Conservation (phyloP, 169 alveolate genomes). For the Cryptosporidium tyzzeri region DNA sequence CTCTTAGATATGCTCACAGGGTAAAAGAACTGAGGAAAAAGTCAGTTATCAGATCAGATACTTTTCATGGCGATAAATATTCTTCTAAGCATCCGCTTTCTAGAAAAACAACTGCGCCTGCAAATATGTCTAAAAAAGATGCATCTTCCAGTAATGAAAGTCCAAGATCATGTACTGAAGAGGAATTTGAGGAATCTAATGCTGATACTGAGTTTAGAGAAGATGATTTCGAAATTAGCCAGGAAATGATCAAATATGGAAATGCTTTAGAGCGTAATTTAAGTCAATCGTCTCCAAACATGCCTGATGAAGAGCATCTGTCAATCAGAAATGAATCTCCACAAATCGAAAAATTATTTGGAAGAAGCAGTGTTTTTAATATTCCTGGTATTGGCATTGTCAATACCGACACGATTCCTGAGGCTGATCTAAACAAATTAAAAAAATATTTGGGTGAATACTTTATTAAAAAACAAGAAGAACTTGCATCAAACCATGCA, state of each 20-base stretch:
- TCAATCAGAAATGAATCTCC: slow-evolving; percentile 9
- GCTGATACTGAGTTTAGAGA: slow-evolving; percentile 42
- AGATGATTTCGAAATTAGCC: slow-evolving; percentile 34
- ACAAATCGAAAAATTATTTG: slow-evolving; percentile 44
- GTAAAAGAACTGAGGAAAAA: slow-evolving; percentile 93
- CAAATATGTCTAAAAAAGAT: slow-evolving; percentile 38
- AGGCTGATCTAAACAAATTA: slow-evolving; percentile 25
- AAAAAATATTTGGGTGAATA: slow-evolving; percentile 58
- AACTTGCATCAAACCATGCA: slow-evolving; percentile 66
- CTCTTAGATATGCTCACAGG: slow-evolving; percentile 97
- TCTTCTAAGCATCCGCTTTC: background rate
- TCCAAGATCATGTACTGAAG: slow-evolving; percentile 59
- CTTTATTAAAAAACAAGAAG: slow-evolving; percentile 55
- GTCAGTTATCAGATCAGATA: slow-evolving; percentile 74
- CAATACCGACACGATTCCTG: slow-evolving; percentile 37
- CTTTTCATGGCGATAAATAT: slow-evolving; percentile 60
- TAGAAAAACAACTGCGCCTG: slow-evolving; percentile 60
- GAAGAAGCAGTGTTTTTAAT: slow-evolving; percentile 49
- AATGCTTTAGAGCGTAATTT: background rate
- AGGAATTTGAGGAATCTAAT: slow-evolving; percentile 58
- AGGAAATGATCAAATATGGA: background rate
- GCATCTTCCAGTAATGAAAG: slow-evolving; percentile 49
- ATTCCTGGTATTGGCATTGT: slow-evolving; percentile 74
- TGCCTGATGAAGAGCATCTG: background rate
- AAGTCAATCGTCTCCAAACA: background rate